Percentiles rank a stretch among this genome's conserved stretches.
phyloP scores from a whole-genome alignment of 2,329 filamentous ascomycete species.

The Cercospora brassicicola region DNA sequence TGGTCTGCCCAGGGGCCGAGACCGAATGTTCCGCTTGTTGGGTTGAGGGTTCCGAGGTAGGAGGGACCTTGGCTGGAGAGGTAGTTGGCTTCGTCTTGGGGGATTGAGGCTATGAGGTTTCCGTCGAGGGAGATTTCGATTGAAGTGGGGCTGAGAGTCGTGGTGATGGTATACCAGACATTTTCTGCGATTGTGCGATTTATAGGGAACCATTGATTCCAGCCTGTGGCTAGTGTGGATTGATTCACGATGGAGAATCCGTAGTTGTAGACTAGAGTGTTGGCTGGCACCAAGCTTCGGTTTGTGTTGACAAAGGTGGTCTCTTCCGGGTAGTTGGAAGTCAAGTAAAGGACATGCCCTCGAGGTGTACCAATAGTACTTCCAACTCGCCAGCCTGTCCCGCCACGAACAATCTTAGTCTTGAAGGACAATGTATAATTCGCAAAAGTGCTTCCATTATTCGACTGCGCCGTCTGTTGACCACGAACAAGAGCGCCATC shows the following conservation, averaged over 20 bases:
- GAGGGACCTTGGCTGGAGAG: conserved; percentile 9
- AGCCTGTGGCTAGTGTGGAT: conserved; percentile 35
- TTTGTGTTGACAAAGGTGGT: conserved; percentile 41
- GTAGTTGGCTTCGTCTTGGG: conserved; percentile 25
- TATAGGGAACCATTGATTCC: conserved; percentile 34
- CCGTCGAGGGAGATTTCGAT: conserved; percentile 38
- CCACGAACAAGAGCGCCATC: conserved; percentile 43
- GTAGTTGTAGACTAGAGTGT: conserved; percentile 40
- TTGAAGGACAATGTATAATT: conserved; percentile 45
- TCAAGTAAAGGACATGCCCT: conserved; percentile 32
- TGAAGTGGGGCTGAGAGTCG: conserved; percentile 34
- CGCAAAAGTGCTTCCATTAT: conserved; percentile 27
- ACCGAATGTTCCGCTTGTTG: conserved; percentile 40
- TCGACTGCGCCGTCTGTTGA: conserved; percentile 36
- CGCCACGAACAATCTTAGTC: conserved; percentile 43
- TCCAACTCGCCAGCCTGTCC: conserved; percentile 44
- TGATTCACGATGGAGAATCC: conserved; percentile 43
- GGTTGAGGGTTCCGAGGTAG: neutral
- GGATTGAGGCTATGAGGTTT: conserved; percentile 27
- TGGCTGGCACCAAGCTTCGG: conserved; percentile 39
- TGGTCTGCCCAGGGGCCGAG: conserved; percentile 48
- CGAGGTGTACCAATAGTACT: conserved; percentile 22
- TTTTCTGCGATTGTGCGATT: conserved; percentile 37
- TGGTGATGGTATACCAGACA: conserved; percentile 44
- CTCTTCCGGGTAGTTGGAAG: conserved; percentile 29